Evolutionary conservation across 2,329 filamentous ascomycete species (phyloP), one percentile per base, ranked within the genome.

Genomic region (Lachnellula hyalina): DNA sequence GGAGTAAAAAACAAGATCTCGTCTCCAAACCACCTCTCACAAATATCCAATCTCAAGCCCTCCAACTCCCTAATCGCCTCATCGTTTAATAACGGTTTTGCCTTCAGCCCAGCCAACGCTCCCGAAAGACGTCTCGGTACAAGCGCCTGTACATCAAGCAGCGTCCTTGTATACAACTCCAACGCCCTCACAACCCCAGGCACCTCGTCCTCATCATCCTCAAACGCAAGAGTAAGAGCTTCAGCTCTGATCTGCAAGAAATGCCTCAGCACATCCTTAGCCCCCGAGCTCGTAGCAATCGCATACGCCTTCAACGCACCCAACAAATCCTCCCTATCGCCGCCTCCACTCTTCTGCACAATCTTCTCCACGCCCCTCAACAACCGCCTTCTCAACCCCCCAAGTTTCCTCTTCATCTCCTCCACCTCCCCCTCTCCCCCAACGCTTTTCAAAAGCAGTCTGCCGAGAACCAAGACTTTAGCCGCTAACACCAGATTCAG

Each of bases 1-100:
- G 92, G 92, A 0, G 85, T 93, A 67, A 95, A 96, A 61, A 87
- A 87, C 47, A 82, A 83, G 42, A 96, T 88, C 57, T 95, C 90
- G 7, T 91, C 84, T 17, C 87, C 81, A 59, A 94, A 88, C 88
- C 91, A 96, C 19, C 80, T 79, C 60, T 86, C 83, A 65, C 90
- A 84, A 9, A 94, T 73, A 66, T 96, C 90, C 25, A 96, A 74
- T 36, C 88, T 82, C 12, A 96, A 73, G 15, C 86, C 86, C 60
- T 89, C 83, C 1, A 94, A 71, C 1, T 74, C 72, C 52, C 80
- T 78, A 17, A 96, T 74, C 1, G 84, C 78, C 1, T 78, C 71
- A 67, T 95, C 89, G n/a, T 83, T 82, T 3, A 96, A 73, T 12
- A 97, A 75, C 0, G 86, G 82, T 7, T 80, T 79, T 50, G 80